A percentile compares a stretch with the other conserved stretches of the same genome.
Evolutionary conservation across 805 yeast species (phyloP).

Genomic region (Yamadazyma endophytica): DNA sequence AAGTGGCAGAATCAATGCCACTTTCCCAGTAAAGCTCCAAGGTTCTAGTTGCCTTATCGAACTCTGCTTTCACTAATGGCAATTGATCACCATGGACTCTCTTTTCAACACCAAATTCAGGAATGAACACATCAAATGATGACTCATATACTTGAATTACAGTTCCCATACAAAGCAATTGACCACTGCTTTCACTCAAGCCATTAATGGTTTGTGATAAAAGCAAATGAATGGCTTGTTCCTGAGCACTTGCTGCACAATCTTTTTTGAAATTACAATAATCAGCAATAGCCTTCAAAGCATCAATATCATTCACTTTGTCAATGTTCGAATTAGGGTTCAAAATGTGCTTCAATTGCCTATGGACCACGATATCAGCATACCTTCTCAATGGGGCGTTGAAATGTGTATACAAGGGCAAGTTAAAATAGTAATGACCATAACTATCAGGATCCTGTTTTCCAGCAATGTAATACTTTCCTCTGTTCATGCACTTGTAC

Average conservation of each 20-base stretch:
- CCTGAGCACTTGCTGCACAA: conserved; percentile 89
- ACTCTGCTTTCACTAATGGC: conserved; percentile 90
- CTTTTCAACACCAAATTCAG: conserved; percentile 92
- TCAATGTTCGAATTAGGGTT: conserved; percentile 33
- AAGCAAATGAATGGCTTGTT: conserved; percentile 85
- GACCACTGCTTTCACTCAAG: conserved; percentile 70
- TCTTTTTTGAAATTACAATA: conserved; percentile 95
- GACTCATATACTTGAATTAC: conserved; percentile 93
- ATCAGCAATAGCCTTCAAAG: conserved; percentile 78
- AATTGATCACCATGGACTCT: conserved; percentile 97
- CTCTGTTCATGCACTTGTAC: conserved; percentile 77
- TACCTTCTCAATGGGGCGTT: conserved; percentile 90
- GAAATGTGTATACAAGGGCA: conserved; percentile 89
- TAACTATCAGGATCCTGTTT: conserved; percentile 73
- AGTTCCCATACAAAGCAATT: conserved; percentile 76
- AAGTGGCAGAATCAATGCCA: conserved; percentile 89
- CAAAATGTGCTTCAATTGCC: conserved; percentile 76
- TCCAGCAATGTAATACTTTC: conserved; percentile 87
- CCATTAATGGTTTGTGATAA: conserved; percentile 80
- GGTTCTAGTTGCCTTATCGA: conserved; percentile 60
- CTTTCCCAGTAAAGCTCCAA: conserved; percentile 90
- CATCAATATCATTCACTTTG: conserved; percentile 46
- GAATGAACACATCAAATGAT: conserved; percentile 87
- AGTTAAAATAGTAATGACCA: conserved; percentile 75
- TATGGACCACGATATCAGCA: conserved; percentile 87